Evolutionary conservation across 345 rosid genomes (phyloP), one percentile per base, ranked within the genome.

Genomic region (Trapa incisa): DNA sequence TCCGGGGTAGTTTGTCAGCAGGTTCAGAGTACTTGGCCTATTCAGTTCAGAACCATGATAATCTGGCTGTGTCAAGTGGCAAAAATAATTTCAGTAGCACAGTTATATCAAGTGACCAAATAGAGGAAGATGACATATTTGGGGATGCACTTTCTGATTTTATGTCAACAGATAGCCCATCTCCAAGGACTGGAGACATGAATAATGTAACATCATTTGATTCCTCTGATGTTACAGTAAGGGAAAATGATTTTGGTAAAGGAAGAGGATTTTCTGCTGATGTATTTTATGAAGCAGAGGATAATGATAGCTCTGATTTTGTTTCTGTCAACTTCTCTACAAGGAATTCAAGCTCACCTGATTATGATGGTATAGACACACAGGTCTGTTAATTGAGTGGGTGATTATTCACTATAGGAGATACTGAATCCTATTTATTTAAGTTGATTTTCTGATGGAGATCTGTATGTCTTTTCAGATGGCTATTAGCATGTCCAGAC

Each of bases 141-240:
- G 85, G 74, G 64, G 99, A 94, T 80, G 99, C 97, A 74, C 83
- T 94, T 79, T 85, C 89, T 38, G 97, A 94, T 77, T 91, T 94
- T 79, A 69, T 81, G 70, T 86, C 84, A 74, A 77, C 70, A 72
- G 89, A 81, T 74, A 75, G 75, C 72, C 84, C 74, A 69, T 70
- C 74, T 80, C 71, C 80, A 73, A 69, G 69, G 76, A 67, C 53
- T 76, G 80, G 73, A 70, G 85, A 77, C 65, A 69, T 74, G 41
- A 72, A 57, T 65, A 77, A 73, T 69, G 62, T 75, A 71, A 71
- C 76, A 66, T 85, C 78, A 66, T 78, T 79, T 65, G 86, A 84
- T 75, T 80, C 82, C 73, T 67, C 84, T 69, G 82, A 82, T 81
- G 75, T 77, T 60, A 75, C 72, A 53, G 64, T 75, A 71, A 79